Conservation (phyloP, 495 filamentous ascomycete species). For the Trichoderma virens region DNA sequence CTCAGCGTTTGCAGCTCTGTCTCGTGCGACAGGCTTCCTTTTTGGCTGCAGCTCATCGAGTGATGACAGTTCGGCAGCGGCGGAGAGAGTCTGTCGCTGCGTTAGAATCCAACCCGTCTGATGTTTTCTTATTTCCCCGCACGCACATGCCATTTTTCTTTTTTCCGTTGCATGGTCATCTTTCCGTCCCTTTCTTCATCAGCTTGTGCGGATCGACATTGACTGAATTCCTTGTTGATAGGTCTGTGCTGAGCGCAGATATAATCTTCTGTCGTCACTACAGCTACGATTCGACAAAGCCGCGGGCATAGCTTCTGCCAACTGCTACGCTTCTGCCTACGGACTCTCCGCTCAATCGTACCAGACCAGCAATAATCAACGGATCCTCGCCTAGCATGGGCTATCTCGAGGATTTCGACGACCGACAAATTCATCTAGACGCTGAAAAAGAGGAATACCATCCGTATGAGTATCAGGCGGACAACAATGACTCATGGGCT, state of each 20-base stretch:
- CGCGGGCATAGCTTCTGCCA: background rate
- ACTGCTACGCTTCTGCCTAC: constrained; percentile 5
- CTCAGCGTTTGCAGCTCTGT: background rate
- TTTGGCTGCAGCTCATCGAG: background rate
- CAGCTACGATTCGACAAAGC: background rate
- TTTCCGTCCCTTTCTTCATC: background rate
- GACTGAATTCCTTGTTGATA: background rate
- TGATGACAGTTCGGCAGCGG: background rate
- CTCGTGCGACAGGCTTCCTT: background rate
- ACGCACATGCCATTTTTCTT: background rate
- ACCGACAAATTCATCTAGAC: constrained; percentile 45
- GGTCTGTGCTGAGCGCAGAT: constrained; percentile 5
- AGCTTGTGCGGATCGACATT: background rate
- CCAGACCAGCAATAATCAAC: constrained; percentile 12
- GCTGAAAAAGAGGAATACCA: constrained; percentile 45
- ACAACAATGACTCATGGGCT: constrained; percentile 91
- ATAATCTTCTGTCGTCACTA: background rate
- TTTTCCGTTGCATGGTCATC: background rate
- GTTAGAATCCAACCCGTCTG: background rate
- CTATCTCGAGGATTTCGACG: constrained; percentile 48
- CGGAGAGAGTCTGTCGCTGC: background rate
- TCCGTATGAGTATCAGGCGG: constrained; percentile 76
- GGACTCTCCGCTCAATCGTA: constrained; percentile 14
- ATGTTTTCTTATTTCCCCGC: background rate
- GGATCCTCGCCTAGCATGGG: constrained; percentile 51